Evolutionary conservation across 305 asterid genomes (phyloP), one percentile per base, ranked within the genome.

Genomic region (Solanum hybrid): DNA sequence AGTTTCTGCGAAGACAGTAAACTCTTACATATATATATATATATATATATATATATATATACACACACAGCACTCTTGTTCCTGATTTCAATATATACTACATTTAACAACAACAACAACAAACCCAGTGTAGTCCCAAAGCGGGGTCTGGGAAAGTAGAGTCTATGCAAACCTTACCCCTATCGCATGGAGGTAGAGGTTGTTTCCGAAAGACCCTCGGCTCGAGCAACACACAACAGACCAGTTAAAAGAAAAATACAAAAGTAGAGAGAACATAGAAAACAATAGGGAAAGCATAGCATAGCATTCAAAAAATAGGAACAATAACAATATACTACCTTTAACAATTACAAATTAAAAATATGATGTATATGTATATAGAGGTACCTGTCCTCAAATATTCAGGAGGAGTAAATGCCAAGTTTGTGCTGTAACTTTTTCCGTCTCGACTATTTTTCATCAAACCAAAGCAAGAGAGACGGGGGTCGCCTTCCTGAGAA

Each of bases 401-500:
- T 91, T 95, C 98, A 2, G 96, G 97, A 6, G 96, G 97, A 87
- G 97, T 95, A 91, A 95, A 95, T 82, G 97, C 97, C 87, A 95
- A 88, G 92, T 95, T 95, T 20, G 98, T 95, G 76, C 97, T 95
- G 92, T 95, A 95, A 92, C 98, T 95, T 92, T 95, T 95, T 22
- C 98, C 98, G 26, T 94, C 98, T 90, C 96, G 91, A 78, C 98
- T 95, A 88, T 95, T 95, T 93, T 95, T 94, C 97, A 95, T 94
- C 93, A 95, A 80, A 26, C 98, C 97, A 36, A 94, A 95, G 93
- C 98, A 94, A 87, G 97, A 95, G 75, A 95, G 93, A 91, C 95
- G 92, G 31, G 97, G 96, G 91, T 95, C 93, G 20, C 95, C 96
- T 90, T 95, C 96, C 98, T 95, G 89, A 17, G 87, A 70, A 90